Percentiles rank a stretch among this genome's conserved stretches.
Conservation (phyloP, 2,329 filamentous ascomycete genomes). For the Sclerotinia borealis region DNA sequence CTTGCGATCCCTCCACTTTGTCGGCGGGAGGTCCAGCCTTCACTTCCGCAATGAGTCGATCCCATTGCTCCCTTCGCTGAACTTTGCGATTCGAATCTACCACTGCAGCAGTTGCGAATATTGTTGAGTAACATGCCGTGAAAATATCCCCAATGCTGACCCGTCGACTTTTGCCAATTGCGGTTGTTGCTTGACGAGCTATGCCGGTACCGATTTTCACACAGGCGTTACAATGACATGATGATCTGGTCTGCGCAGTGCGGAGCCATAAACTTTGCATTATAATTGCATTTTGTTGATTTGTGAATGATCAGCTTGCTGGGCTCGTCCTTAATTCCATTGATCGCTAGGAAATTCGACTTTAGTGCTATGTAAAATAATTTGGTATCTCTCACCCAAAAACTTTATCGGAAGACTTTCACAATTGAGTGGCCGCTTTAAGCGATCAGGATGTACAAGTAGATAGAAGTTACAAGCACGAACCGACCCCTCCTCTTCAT, state of each 20-base stretch:
- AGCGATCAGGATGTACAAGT: too few species aligned
- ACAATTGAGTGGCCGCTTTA: conserved; percentile 16
- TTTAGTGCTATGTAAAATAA: conserved; percentile 5
- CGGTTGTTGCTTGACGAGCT: conserved; percentile 45
- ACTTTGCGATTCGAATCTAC: conserved; percentile 56
- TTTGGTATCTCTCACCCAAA: not conserved
- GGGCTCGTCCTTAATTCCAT: not conserved
- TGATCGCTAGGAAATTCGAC: not conserved
- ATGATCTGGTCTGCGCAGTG: conserved; percentile 53
- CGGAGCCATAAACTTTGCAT: conserved; percentile 68
- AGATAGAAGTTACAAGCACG: too few species aligned
- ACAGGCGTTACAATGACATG: conserved; percentile 59
- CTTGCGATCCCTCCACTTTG: conserved; percentile 12
- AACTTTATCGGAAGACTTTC: not conserved
- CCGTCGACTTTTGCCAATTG: conserved; percentile 42
- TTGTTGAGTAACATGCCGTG: conserved; percentile 62
- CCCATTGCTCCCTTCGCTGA: conserved; percentile 52
- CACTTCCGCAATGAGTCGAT: conserved; percentile 52
- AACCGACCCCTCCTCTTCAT: conserved; percentile 5
- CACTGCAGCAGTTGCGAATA: conserved; percentile 59
- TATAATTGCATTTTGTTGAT: conserved; percentile 30
- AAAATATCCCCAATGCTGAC: conserved; percentile 48
- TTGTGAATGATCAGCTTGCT: not conserved
- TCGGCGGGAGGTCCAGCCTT: conserved; percentile 25
- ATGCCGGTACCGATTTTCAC: conserved; percentile 40